phyloP scores from a whole-genome alignment of 495 filamentous ascomycete genomes.

The Oidiodendron maius region DNA sequence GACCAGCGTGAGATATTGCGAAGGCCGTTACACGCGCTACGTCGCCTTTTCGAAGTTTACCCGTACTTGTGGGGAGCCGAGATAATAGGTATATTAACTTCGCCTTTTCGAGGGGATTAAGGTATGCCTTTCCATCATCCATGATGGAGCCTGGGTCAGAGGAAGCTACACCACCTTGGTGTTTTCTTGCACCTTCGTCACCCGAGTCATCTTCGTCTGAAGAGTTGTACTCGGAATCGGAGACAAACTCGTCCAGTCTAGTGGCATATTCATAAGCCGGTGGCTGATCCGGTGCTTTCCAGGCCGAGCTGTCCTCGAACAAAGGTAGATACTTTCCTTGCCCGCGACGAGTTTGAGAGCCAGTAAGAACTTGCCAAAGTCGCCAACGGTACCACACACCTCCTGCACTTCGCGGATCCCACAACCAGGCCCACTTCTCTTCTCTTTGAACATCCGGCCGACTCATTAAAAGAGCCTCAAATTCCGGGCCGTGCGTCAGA shows the following conservation, averaged over 20 bases:
- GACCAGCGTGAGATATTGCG: constrained; percentile 75
- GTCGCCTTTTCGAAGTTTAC: constrained; percentile 75
- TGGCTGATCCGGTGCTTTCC: constrained; percentile 60
- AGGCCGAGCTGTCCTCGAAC: constrained; percentile 65
- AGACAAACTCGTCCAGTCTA: constrained; percentile 66
- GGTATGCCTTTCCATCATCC: constrained; percentile 62
- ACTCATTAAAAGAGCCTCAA: constrained; percentile 90
- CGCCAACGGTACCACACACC: constrained; percentile 90
- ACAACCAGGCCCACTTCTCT: constrained; percentile 91
- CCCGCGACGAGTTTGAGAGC: constrained; percentile 30
- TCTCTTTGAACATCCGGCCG: constrained; percentile 71
- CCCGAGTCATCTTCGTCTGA: constrained; percentile 85
- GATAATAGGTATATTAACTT: constrained; percentile 75
- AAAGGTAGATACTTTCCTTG: constrained; percentile 46
- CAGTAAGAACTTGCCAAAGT: constrained; percentile 76
- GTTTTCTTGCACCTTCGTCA: constrained; percentile 52
- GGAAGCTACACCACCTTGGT: constrained; percentile 37
- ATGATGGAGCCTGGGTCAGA: constrained; percentile 32
- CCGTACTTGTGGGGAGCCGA: constrained; percentile 70
- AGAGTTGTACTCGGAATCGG: constrained; percentile 78
- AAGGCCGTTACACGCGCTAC: constrained; percentile 83
- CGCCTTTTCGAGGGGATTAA: constrained; percentile 80
- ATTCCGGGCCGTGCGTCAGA: constrained; percentile 74
- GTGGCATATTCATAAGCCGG: constrained; percentile 73
- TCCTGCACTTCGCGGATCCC: constrained; percentile 73